Conservation (phyloP, 345 rosid genomes). For the Turnera subulata region DNA sequence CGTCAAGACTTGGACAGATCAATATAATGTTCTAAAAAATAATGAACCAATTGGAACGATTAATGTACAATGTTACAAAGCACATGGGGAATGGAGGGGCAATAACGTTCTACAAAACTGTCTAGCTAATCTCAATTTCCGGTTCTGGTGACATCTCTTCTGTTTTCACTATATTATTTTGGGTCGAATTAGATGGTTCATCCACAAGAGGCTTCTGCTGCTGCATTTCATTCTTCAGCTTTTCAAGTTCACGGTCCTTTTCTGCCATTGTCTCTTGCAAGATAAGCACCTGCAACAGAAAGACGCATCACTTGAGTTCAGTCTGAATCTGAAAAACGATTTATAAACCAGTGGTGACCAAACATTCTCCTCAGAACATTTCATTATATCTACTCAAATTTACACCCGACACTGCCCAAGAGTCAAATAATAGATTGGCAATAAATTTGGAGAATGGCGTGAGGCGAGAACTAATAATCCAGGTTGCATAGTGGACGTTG, state of each 20-base stretch:
- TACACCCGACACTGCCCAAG: no score
- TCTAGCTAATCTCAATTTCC: constrained; percentile 12
- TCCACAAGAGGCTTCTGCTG: constrained; percentile 28
- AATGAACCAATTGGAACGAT: not conserved
- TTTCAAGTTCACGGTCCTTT: constrained; percentile 50
- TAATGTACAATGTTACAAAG: constrained; percentile 26
- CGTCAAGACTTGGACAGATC: no score
- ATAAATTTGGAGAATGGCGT: no score
- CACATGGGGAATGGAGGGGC: no score
- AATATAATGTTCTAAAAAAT: not conserved
- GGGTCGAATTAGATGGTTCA: constrained; percentile 23
- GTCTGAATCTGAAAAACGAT: no score
- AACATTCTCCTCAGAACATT: no score
- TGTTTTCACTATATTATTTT: constrained; percentile 26
- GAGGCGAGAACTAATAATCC: no score
- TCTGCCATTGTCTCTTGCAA: constrained; percentile 70
- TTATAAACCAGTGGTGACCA: no score
- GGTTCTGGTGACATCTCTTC: constrained; percentile 24
- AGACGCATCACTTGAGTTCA: no score
- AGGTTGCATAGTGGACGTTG: no score
- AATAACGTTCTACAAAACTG: constrained; percentile 23
- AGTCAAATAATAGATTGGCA: no score
- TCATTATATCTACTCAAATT: no score
- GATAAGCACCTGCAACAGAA: constrained; percentile 49
- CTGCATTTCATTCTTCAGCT: constrained; percentile 40